These are phyloP conservation scores for Mariannaea sp. DNA, from an alignment of 2,329 filamentous ascomycete species.

Conservation along the genomic window DNA sequence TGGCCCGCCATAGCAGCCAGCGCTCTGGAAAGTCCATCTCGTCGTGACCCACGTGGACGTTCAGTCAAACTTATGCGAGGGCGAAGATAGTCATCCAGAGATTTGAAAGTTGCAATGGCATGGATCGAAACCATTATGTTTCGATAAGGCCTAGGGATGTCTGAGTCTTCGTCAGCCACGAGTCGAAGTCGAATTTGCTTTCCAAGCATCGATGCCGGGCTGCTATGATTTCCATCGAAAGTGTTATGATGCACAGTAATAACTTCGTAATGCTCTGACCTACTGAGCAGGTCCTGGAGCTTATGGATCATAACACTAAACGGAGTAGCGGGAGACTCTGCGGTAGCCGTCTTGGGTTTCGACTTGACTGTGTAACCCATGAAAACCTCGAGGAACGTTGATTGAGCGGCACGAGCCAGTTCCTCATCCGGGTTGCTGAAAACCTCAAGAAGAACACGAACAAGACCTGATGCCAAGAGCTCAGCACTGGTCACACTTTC, in stretches of 20 bases:
- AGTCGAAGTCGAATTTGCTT: conserved; percentile 92
- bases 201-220: conserved; percentile 91
- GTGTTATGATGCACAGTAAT: conserved; percentile 93
- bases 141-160: conserved; percentile 83
- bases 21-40: conserved; percentile 69
- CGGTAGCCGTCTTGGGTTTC: conserved; percentile 66
- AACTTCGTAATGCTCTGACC: conserved; percentile 97
- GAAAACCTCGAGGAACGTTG: conserved; percentile 88
- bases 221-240: conserved; percentile 87
- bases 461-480: conserved; percentile 86
- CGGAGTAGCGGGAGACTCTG: conserved; percentile 75
- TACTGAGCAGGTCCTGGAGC: conserved; percentile 91
- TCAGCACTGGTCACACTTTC: conserved; percentile 97
- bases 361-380: conserved; percentile 76
- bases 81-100: conserved; percentile 91
- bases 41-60: conserved; percentile 61
- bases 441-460: conserved; percentile 79
- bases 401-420: conserved; percentile 69
- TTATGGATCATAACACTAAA: conserved; percentile 94
- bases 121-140: conserved; percentile 99
- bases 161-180: conserved; percentile 85
- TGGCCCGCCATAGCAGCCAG: conserved; percentile 80
- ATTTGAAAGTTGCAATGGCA: conserved; percentile 97
- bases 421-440: conserved; percentile 73
- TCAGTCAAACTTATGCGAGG: conserved; percentile 85